Conservation (phyloP, 2,329 filamentous ascomycete genomes). For the Thermomyces lanuginosus region DNA sequence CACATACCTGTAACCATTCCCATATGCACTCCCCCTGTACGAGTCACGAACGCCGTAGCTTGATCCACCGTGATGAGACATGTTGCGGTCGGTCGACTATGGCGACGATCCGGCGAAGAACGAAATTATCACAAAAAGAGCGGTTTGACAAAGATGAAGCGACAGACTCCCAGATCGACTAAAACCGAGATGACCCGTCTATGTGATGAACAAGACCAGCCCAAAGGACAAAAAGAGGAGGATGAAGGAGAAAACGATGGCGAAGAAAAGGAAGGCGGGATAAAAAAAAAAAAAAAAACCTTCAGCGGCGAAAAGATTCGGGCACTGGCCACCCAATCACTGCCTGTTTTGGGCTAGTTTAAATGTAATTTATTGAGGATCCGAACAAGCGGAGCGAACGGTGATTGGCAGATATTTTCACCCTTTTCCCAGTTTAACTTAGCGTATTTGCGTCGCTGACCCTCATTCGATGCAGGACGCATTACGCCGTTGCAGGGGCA, state of each 20-base stretch:
- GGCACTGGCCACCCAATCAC: too few relatives aligned
- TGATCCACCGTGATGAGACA: slow-evolving; percentile 49
- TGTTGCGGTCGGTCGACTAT: slow-evolving; percentile 23
- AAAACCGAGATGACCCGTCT: background rate
- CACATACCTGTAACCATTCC: slow-evolving; percentile 37
- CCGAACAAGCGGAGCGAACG: too few relatives aligned
- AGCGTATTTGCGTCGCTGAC: too few relatives aligned
- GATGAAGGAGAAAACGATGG: slow-evolving; percentile 16
- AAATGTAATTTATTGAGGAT: too few relatives aligned
- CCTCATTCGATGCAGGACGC: too few relatives aligned
- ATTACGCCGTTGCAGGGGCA: too few relatives aligned
- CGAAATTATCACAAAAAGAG: background rate
- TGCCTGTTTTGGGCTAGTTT: too few relatives aligned
- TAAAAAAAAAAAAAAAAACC: slow-evolving; percentile 10
- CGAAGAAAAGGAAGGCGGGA: slow-evolving; percentile 10
- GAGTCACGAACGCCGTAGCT: slow-evolving; percentile 26
- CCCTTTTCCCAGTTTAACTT: too few relatives aligned
- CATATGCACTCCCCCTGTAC: slow-evolving; percentile 37
- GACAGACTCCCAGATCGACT: background rate
- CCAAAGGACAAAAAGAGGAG: slow-evolving; percentile 10
- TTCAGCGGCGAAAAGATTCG: slow-evolving; percentile 2
- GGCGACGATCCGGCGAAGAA: slow-evolving; percentile 1
- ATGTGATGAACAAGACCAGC: slow-evolving; percentile 6
- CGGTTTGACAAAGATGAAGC: background rate
- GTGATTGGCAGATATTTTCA: too few relatives aligned